Evolutionary conservation across 805 yeast species (phyloP).

Genomic region (Pichia heedii): DNA sequence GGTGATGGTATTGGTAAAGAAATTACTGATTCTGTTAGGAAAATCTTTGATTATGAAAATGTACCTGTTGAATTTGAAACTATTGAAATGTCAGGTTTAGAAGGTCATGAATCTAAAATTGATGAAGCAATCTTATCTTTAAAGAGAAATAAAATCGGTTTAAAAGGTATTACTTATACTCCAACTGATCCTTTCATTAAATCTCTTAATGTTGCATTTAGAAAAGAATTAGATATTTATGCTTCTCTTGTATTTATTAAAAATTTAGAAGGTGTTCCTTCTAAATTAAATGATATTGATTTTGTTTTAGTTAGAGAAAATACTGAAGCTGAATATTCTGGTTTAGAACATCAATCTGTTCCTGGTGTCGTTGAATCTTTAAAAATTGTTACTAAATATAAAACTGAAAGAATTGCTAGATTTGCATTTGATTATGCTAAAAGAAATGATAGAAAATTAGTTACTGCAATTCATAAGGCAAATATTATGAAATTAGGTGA

Average conservation of each 20-base stretch:
- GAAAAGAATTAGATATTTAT: slow-evolving; percentile 92
- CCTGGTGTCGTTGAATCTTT: slow-evolving; percentile 97
- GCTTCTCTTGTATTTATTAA: slow-evolving; percentile 93
- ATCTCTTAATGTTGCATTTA: slow-evolving; percentile 89
- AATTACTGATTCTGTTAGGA: slow-evolving; percentile 86
- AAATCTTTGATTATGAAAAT: slow-evolving; percentile 76
- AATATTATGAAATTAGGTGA: slow-evolving; percentile 98
- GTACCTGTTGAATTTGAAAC: slow-evolving; percentile 94
- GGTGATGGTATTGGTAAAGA: slow-evolving; percentile 98
- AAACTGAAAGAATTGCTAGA: slow-evolving; percentile 95
- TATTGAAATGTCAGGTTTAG: slow-evolving; percentile 56
- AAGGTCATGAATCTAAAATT: slow-evolving; percentile 42
- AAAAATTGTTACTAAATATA: slow-evolving; percentile 87
- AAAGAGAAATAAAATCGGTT: slow-evolving; percentile 93
- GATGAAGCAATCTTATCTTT: slow-evolving; percentile 81
- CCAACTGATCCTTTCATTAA: slow-evolving; percentile 70
- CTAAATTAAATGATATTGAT: slow-evolving; percentile 82
- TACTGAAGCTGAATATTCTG: slow-evolving; percentile 98
- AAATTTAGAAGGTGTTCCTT: slow-evolving; percentile 87
- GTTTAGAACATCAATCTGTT: slow-evolving; percentile 93
- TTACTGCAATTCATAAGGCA: slow-evolving; percentile 97
- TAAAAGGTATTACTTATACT: slow-evolving; percentile 92
- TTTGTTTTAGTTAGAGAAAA: slow-evolving; percentile 95
- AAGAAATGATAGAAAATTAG: slow-evolving; percentile 84
- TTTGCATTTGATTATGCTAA: slow-evolving; percentile 94